phyloP scores from a whole-genome alignment of 169 alveolate genomes.

The Cryptosporidium sp. region DNA sequence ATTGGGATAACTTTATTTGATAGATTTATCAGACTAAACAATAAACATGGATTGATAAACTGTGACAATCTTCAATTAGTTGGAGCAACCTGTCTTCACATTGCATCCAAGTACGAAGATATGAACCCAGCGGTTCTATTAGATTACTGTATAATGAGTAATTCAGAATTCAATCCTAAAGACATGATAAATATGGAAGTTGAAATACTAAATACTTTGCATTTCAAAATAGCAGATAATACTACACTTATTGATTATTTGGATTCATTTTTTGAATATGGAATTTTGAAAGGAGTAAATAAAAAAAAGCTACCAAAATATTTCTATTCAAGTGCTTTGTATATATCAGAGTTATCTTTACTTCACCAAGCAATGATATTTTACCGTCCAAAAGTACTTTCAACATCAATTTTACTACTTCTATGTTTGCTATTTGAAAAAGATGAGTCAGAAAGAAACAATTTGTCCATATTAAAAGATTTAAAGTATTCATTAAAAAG shows the following conservation, averaged over 20 bases:
- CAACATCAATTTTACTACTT: conserved; percentile 38
- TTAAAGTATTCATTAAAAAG: conserved; percentile 17
- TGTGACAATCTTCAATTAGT: conserved; percentile 70
- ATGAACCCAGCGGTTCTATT: conserved; percentile 69
- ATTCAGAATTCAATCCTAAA: conserved; percentile 59
- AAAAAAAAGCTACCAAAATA: conserved; percentile 32
- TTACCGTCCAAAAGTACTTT: conserved; percentile 18
- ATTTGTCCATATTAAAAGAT: conserved; percentile 18
- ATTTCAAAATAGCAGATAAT: conserved; percentile 42
- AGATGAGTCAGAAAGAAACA: conserved; percentile 17
- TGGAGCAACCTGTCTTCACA: conserved; percentile 72
- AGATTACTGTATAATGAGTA: conserved; percentile 73
- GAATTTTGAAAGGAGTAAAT: not conserved
- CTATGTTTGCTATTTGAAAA: conserved; percentile 44
- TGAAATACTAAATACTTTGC: conserved; percentile 56
- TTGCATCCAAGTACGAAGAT: conserved; percentile 72
- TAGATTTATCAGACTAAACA: conserved; percentile 37
- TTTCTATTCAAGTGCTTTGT: conserved; percentile 58
- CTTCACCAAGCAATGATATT: conserved; percentile 58
- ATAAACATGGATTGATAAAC: conserved; percentile 16
- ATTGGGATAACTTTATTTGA: conserved; percentile 68
- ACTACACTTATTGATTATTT: conserved; percentile 44
- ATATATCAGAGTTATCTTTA: conserved; percentile 56
- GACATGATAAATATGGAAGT: conserved; percentile 74
- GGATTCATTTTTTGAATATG: conserved; percentile 40